Conservation (phyloP, 2,329 filamentous ascomycete species). For the Alternaria atra region DNA sequence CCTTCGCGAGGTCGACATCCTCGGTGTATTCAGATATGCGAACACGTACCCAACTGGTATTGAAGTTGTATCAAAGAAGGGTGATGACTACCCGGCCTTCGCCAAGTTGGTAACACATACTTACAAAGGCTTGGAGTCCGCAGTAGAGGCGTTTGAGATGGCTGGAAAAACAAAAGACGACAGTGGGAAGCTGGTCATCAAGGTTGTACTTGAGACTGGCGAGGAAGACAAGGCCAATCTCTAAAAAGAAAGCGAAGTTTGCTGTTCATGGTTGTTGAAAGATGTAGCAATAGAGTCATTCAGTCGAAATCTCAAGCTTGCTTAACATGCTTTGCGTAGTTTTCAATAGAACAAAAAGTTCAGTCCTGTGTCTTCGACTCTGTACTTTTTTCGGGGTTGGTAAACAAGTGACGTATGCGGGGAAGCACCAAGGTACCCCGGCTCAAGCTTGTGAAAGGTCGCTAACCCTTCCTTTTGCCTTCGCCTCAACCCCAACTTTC, state of each 20-base stretch:
- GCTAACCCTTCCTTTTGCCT: background rate
- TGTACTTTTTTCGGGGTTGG: background rate
- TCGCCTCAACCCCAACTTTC: background rate
- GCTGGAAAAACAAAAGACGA: slow-evolving; percentile 74
- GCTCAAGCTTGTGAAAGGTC: background rate
- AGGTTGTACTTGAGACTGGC: slow-evolving; percentile 68
- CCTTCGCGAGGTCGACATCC: slow-evolving; percentile 77
- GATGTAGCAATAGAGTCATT: background rate
- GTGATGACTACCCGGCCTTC: slow-evolving; percentile 66
- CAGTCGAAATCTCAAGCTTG: background rate
- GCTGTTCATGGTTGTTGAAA: background rate
- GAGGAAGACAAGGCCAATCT: slow-evolving; percentile 38
- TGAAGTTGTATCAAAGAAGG: slow-evolving; percentile 61
- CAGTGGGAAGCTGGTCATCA: slow-evolving; percentile 73
- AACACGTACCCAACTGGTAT: slow-evolving; percentile 80
- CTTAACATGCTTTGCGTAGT: background rate
- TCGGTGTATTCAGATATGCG: slow-evolving; percentile 81
- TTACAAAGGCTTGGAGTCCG: slow-evolving; percentile 70
- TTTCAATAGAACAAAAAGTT: background rate
- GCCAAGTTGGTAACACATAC: slow-evolving; percentile 78
- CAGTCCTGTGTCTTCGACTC: background rate
- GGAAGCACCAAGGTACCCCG: slow-evolving; percentile 6
- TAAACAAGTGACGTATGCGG: slow-evolving; percentile 13
- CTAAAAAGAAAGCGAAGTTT: slow-evolving; percentile 4
- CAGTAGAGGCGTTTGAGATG: slow-evolving; percentile 73